Base-by-base conservation (phyloP, 2,329 filamentous ascomycete genomes). In the Colletotrichum siamense region DNA sequence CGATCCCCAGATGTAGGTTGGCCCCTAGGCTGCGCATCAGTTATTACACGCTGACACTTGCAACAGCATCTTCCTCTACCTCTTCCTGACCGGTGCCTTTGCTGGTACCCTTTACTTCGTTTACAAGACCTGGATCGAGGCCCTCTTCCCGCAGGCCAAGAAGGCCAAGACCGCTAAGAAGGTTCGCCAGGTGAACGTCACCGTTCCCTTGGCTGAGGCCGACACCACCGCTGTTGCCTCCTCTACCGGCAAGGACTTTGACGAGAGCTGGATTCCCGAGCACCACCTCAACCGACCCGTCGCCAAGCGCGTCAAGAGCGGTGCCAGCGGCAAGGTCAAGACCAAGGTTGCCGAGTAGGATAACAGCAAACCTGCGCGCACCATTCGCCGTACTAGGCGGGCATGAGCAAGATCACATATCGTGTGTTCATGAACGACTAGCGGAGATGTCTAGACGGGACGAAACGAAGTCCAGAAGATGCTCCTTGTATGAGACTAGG, bases 111-210 rank as follows among this genome's bases (percentile, higher is more conserved):
- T 94, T 84, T 98, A 96, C 92, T 98, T 98, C 87, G 95, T 98
- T 88, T 99, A 99, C 92, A 97, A 94, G 89, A 98, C 96, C 82
- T 99, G 96, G 96, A 94, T 99, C 87, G 95, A 96, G 82, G 94
- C 96, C 16, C 94, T 99, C 84, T 98, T 99, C 90, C 96, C 97
- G 65, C 95, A 98, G 90, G 93, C 94, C 80, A 95, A 95, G 89
- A 92, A 93, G 78, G 88, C 91, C 74, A 88, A 88, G 81, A 87
- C 90, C 34, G 87, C 90, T 79, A 91, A 89, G 82, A 92, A 92
- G 83, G 85, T 86, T 80, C 95, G 95, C 90, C 94, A 94, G 87
- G 88, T 89, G 77, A 93, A 94, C 73, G 85, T 90, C 69, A 90
- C 88, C 77, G 88, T 89, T 81, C 87, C 90, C 52, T 91, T 94